Evolutionary conservation across 768 basidiomycete genomes (phyloP), one percentile per base, ranked within the genome.

Genomic region (Suillus tomentosus): DNA sequence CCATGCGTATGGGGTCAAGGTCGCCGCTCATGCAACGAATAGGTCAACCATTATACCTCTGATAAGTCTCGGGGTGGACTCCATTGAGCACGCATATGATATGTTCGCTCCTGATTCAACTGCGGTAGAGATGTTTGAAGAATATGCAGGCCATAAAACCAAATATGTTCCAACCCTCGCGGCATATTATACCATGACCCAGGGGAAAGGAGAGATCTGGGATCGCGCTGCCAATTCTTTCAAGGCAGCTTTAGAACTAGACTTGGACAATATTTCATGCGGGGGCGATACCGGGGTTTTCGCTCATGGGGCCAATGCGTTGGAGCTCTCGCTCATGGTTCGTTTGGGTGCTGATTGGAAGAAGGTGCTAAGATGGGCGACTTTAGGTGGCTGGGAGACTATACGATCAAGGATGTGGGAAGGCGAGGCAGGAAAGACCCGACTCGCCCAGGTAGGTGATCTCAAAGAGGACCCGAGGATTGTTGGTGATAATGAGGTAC

Each of bases 221-320:
- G 76, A 77, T 60, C 67, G 65, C 42, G 76, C 76, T 5, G 66
- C 68, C 43, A 65, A 64, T 10, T 78, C 79, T 5, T 89, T 90
- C 76, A 67, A 74, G 60, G 72, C 74, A 6, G 85, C 82, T 14
- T 68, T 88, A 7, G 73, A 74, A 50, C 68, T 72, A 3, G 80
- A 78, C 0, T 74, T 82, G 66, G 79, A 82, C 11, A 79, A 80
- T 61, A 79, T 89, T 60, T 85, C 85, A 8, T 85, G 84, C 69
- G 87, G 87, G 8, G 86, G 87, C 1, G 86, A 89, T 72, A 89
- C 87, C 2, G 88, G 87, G 10, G 81, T 82, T 2, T 89, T 89
- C 71, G 68, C 81, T 19, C 88, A 88, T 69, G 87, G 87, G 1
- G 75, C 80, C 66, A 89, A 89, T 68, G 80, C 84, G 34, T 73